Conservation (phyloP, 2,329 filamentous ascomycete species). For the Xenosphaeropsis pyriputrescens region DNA sequence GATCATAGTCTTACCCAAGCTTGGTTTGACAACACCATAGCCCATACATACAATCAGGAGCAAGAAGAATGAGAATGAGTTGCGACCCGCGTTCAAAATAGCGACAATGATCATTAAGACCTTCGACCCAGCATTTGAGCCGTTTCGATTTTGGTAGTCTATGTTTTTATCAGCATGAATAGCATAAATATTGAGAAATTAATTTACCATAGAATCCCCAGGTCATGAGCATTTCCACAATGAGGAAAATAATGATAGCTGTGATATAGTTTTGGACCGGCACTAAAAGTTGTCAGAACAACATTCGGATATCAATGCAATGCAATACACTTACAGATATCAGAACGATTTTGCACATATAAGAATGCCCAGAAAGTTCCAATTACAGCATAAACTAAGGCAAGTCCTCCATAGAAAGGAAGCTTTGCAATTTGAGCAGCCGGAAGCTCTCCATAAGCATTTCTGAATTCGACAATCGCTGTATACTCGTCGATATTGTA, state of each 20-base stretch:
- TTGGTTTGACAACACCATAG: slow-evolving; percentile 92
- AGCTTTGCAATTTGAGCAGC: slow-evolving; percentile 94
- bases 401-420: slow-evolving; percentile 90
- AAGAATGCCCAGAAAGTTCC: slow-evolving; percentile 84
- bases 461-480: slow-evolving; percentile 80
- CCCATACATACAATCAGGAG: slow-evolving; percentile 98
- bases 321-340: slow-evolving; percentile 51
- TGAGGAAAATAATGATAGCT: slow-evolving; percentile 84
- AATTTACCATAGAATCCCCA: slow-evolving; percentile 84
- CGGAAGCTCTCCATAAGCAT: slow-evolving; percentile 90
- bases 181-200: not conserved
- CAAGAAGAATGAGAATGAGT: slow-evolving; percentile 97
- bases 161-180: slow-evolving; percentile 18
- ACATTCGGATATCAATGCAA: not conserved
- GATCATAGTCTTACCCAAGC: slow-evolving; percentile 84
- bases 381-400: slow-evolving; percentile 83
- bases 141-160: slow-evolving; percentile 89
- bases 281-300: slow-evolving; percentile 30
- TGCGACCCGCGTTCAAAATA: slow-evolving; percentile 80
- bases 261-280: slow-evolving; percentile 99
- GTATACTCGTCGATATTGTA: slow-evolving; percentile 56
- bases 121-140: slow-evolving; percentile 70
- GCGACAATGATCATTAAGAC: slow-evolving; percentile 84
- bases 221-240: slow-evolving; percentile 93
- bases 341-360: slow-evolving; percentile 85